These are phyloP conservation scores for Blastosporella zonata DNA, from an alignment of 1,284 basidiomycete genomes.

Conservation along the genomic window DNA sequence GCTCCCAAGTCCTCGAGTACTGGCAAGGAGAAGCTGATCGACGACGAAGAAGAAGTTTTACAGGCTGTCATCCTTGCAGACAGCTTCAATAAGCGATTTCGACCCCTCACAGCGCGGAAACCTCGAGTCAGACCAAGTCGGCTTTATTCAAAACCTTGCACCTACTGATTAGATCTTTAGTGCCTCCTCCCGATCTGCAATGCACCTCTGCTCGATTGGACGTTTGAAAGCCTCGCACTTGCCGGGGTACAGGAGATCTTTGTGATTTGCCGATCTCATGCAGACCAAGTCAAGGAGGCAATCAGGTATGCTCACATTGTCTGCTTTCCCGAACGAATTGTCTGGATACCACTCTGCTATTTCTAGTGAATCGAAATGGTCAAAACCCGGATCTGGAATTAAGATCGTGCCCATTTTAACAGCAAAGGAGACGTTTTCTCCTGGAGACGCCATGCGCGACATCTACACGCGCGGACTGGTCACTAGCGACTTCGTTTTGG, in stretches of 20 bases:
- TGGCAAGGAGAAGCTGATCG: conserved; percentile 60
- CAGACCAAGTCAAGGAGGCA: conserved; percentile 77
- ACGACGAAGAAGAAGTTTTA: conserved; percentile 75
- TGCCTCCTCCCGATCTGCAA: conserved; percentile 94
- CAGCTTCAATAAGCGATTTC: conserved; percentile 91
- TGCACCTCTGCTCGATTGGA: conserved; percentile 92
- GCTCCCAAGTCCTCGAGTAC: conserved; percentile 49
- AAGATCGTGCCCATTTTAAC: conserved; percentile 88
- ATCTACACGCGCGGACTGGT: conserved; percentile 93
- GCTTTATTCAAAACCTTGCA: conserved; percentile 12
- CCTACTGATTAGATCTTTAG: conserved; percentile 37
- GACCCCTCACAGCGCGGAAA: conserved; percentile 80
- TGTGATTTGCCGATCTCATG: conserved; percentile 87
- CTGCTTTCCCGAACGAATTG: conserved; percentile 6
- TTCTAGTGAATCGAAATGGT: conserved; percentile 76
- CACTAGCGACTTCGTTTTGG: conserved; percentile 90
- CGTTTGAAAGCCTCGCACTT: conserved; percentile 88
- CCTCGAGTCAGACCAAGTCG: conserved; percentile 63
- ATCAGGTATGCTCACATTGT: conserved; percentile 58
- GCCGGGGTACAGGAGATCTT: conserved; percentile 96
- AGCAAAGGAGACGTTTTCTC: conserved; percentile 84
- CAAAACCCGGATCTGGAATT: conserved; percentile 69
- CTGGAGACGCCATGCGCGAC: conserved; percentile 95
- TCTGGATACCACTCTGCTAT: conserved; percentile 11
- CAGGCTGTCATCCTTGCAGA: conserved; percentile 94